Conservation (phyloP, 2,329 filamentous ascomycete genomes). For the Cladorrhinum sp. region DNA sequence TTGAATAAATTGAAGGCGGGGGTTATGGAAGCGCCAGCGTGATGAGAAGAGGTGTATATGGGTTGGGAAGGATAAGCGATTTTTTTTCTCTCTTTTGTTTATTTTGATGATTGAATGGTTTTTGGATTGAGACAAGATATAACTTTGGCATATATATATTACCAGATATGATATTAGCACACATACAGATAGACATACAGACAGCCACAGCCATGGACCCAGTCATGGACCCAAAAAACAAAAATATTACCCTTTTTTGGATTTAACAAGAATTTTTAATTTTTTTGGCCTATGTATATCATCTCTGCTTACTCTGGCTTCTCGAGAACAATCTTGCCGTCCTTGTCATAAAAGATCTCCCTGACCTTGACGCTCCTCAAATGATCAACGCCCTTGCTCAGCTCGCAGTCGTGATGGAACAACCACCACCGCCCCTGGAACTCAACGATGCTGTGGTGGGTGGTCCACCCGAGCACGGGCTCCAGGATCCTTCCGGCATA, state of each 20-base stretch:
- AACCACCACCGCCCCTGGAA: constrained; percentile 69
- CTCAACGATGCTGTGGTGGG: constrained; percentile 75
- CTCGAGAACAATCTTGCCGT: constrained; percentile 57
- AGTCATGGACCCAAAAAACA: no score
- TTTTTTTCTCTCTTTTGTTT: constrained; percentile 9
- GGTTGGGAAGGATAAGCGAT: not conserved
- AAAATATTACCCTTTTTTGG: no score
- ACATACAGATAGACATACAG: not conserved
- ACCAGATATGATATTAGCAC: not conserved
- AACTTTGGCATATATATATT: not conserved
- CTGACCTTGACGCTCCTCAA: constrained; percentile 70
- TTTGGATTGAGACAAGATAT: not conserved
- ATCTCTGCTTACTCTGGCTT: constrained; percentile 36
- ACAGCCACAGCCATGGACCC: no score
- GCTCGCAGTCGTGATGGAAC: constrained; percentile 71
- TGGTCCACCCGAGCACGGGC: constrained; percentile 77
- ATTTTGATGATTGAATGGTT: not conserved
- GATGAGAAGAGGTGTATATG: not conserved
- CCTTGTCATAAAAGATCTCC: constrained; percentile 69
- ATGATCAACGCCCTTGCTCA: constrained; percentile 67
- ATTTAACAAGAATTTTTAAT: no score
- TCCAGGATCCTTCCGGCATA: constrained; percentile 70
- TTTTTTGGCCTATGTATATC: no score
- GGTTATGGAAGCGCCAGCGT: constrained; percentile 35
- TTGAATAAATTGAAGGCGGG: constrained; percentile 57